These are phyloP conservation scores for Trifolium subterraneum DNA, from an alignment of 306 rosid species.

Conservation along the genomic window DNA sequence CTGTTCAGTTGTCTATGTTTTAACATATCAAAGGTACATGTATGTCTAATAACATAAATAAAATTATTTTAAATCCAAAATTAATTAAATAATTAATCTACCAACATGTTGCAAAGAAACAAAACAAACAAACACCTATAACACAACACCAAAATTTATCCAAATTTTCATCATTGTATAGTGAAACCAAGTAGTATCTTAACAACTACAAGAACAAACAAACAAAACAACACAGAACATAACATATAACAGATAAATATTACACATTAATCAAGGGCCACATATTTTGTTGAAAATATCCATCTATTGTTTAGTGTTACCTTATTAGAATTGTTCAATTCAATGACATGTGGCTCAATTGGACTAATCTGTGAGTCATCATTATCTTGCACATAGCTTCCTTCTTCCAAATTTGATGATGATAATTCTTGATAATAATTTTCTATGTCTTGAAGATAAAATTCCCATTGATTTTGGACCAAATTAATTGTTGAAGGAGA, in stretches of 20 bases:
- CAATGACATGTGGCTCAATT: conserved; percentile 51
- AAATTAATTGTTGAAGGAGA: conserved; percentile 49
- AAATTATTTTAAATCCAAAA: neutral
- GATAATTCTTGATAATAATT: conserved; percentile 58
- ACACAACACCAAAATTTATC: neutral
- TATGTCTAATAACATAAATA: neutral
- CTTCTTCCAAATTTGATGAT: conserved; percentile 53
- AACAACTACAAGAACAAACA: conserved; percentile 49
- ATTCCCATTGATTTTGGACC: conserved; percentile 67
- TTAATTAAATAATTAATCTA: too few species aligned
- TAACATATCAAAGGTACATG: too few species aligned
- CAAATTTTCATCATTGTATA: neutral
- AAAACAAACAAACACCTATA: neutral
- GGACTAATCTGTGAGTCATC: conserved; percentile 49
- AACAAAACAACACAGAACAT: conserved; percentile 44
- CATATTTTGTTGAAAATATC: conserved; percentile 47
- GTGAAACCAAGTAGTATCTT: conserved; percentile 32
- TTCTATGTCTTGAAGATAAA: conserved; percentile 61
- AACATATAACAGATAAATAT: conserved; percentile 33
- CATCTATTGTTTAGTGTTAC: conserved; percentile 49
- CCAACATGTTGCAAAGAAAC: too few species aligned
- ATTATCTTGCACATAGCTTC: conserved; percentile 44
- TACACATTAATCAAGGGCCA: conserved; percentile 45
- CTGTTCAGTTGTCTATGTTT: too few species aligned
- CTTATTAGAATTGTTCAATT: conserved; percentile 48